These are phyloP conservation scores for Penicillium pulvis DNA, from an alignment of 495 filamentous ascomycete species.

Conservation along the genomic window DNA sequence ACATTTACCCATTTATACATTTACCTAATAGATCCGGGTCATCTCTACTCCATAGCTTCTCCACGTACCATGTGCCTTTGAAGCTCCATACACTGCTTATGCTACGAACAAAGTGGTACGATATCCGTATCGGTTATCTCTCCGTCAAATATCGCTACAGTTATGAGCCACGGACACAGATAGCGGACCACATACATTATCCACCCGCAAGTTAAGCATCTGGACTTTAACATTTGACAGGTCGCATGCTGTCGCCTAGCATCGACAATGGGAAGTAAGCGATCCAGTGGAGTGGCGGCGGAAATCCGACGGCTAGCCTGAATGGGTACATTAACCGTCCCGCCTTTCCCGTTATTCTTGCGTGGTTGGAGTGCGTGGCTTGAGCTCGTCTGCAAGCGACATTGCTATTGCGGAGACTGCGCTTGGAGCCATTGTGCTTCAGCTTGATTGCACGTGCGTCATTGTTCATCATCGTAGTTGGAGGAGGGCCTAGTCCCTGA, in stretches of 20 bases:
- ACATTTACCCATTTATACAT: background rate
- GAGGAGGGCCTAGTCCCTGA: too few species aligned
- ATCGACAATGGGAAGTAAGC: conserved; percentile 9
- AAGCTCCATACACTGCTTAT: background rate
- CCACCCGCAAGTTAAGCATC: background rate
- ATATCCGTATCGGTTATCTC: background rate
- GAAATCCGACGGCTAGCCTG: conserved; percentile 2
- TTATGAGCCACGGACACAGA: conserved; percentile 10
- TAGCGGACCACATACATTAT: conserved; percentile 12
- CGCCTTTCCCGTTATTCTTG: background rate
- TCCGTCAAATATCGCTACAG: conserved; percentile 6
- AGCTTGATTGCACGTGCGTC: conserved; percentile 13
- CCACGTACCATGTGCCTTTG: background rate
- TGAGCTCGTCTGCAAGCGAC: conserved; percentile 8
- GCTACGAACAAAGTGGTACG: background rate
- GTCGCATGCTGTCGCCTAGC: background rate
- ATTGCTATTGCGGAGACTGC: conserved; percentile 21
- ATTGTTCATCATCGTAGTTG: background rate
- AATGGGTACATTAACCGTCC: conserved; percentile 10
- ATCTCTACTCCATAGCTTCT: background rate
- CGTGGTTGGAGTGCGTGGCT: background rate
- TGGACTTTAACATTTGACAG: background rate
- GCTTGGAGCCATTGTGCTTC: conserved; percentile 16
- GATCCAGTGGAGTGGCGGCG: conserved; percentile 5
- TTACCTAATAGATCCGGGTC: background rate